phyloP scores from a whole-genome alignment of 495 filamentous ascomycete genomes.

The Ascodesmis nigricans region DNA sequence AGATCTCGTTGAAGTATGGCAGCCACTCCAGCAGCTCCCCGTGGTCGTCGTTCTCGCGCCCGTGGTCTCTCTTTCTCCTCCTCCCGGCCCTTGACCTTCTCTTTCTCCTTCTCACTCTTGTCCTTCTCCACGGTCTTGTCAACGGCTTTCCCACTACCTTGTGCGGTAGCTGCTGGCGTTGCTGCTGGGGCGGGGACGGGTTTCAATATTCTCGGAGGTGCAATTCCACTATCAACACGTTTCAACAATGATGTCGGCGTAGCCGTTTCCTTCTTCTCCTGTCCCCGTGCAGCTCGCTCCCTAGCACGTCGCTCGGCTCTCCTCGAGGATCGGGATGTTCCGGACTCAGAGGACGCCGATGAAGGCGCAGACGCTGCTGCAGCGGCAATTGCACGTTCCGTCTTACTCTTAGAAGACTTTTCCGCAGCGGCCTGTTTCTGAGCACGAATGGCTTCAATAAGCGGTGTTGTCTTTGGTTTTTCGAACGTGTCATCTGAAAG shows the following conservation, averaged over 20 bases:
- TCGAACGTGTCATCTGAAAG: conserved; percentile 32
- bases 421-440: conserved; percentile 14
- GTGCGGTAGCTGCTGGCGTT: not conserved
- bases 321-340: conserved; percentile 21
- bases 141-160: conserved; percentile 3
- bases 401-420: too few species aligned
- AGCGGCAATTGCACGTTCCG: not conserved
- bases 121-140: conserved; percentile 4
- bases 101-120: conserved; percentile 20
- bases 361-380: not conserved
- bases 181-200: not conserved
- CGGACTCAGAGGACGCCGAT: not conserved
- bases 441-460: conserved; percentile 54
- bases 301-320: conserved; percentile 35
- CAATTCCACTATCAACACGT: conserved; percentile 27
- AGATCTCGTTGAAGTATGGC: conserved; percentile 78
- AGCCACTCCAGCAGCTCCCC: conserved; percentile 51
- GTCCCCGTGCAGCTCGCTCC: conserved; percentile 26
- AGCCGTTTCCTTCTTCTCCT: conserved; percentile 40
- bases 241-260: conserved; percentile 38
- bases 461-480: conserved; percentile 56
- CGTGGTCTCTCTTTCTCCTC: conserved; percentile 15
- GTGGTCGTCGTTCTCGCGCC: conserved; percentile 33
- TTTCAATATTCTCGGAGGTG: conserved; percentile 11
- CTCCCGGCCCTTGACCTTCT: too few species aligned